Evolutionary conservation across 108 stramenopile genomes (phyloP).

Genomic region (Hondaea fermentalgiana): DNA sequence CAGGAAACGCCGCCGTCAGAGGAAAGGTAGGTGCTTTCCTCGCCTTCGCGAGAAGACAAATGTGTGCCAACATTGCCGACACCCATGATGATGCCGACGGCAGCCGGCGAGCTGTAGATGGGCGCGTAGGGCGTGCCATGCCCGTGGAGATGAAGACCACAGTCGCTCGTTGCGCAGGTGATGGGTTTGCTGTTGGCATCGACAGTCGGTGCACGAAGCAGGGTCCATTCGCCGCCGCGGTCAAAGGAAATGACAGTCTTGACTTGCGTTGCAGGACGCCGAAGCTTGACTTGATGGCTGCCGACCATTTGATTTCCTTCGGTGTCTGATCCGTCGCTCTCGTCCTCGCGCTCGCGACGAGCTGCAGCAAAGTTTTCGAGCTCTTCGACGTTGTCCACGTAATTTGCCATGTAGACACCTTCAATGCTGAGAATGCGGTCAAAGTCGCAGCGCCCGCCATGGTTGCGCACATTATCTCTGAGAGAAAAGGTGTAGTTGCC

Average conservation of each 20-base stretch:
- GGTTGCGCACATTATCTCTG: not conserved
- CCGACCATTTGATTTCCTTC: not conserved
- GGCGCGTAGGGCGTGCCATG: not conserved
- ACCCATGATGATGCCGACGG: not conserved
- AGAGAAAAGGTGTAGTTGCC: not conserved
- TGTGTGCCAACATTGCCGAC: not conserved
- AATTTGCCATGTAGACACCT: slow-evolving; percentile 23
- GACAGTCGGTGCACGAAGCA: not conserved
- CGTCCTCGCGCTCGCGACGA: not conserved
- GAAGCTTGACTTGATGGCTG: not conserved
- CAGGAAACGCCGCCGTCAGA: not conserved
- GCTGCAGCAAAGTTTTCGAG: not conserved
- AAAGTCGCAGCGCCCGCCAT: slow-evolving; percentile 2
- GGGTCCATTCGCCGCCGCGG: not conserved
- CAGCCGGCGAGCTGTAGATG: not conserved
- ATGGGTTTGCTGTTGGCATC: not conserved
- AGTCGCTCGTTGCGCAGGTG: not conserved
- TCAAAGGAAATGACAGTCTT: slow-evolving; percentile 14
- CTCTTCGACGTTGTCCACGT: not conserved
- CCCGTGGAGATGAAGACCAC: not conserved
- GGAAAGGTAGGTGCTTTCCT: not conserved
- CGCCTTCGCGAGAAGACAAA: not conserved
- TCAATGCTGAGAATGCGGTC: not conserved
- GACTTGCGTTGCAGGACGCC: not conserved
- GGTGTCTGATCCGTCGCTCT: not conserved